Conservation (phyloP, 345 rosid species). For the Linum trigynum region DNA sequence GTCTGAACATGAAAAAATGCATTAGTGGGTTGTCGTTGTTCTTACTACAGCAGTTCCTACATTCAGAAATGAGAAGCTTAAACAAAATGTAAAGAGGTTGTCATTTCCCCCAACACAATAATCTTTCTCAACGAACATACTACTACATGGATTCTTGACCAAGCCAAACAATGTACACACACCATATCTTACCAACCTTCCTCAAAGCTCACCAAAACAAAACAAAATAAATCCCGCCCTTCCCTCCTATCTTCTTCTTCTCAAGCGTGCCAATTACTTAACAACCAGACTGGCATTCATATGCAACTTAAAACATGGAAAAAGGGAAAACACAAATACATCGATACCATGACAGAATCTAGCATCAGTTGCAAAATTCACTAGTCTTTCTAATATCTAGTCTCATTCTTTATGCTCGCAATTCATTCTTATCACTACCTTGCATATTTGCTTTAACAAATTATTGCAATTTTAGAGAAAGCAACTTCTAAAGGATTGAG, state of each 20-base stretch:
- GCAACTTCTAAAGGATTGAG: not conserved
- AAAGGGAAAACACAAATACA: too few species aligned
- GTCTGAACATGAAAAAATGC: not conserved
- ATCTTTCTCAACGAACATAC: too few species aligned
- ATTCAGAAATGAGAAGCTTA: not conserved
- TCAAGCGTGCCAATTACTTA: not conserved
- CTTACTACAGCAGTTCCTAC: not conserved
- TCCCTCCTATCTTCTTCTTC: not conserved
- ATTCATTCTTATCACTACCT: too few species aligned
- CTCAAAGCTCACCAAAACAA: not conserved
- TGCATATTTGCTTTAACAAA: too few species aligned
- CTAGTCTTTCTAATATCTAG: too few species aligned
- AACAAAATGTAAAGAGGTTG: not conserved
- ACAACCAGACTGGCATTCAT: not conserved
- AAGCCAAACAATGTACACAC: not conserved
- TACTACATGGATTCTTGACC: not conserved
- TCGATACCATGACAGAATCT: too few species aligned
- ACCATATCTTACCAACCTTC: too few species aligned
- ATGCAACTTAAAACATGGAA: not conserved
- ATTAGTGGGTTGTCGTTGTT: not conserved
- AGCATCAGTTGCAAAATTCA: too few species aligned
- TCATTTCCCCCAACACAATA: not conserved
- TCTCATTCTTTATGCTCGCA: too few species aligned
- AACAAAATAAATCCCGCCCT: not conserved
- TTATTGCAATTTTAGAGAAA: not conserved